These are phyloP conservation scores for Colletotrichum truncatum DNA, from an alignment of 2,329 filamentous ascomycete species.

Conservation along the genomic window DNA sequence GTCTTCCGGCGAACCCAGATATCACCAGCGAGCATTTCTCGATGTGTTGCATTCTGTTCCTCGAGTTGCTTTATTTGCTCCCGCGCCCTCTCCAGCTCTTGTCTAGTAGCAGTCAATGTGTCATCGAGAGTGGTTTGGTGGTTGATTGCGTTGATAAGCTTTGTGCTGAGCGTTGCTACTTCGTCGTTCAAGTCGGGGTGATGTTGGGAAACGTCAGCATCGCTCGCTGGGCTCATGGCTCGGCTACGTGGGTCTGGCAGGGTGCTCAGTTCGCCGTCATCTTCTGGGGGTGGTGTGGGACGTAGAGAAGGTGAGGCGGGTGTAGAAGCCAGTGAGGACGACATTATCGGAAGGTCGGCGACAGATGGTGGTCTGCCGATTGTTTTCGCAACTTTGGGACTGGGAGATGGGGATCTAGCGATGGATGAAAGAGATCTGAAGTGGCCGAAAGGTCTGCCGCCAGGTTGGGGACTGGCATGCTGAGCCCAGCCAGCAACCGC, in stretches of 20 bases:
- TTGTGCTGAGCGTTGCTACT: slow-evolving; percentile 90
- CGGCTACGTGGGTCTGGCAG: slow-evolving; percentile 71
- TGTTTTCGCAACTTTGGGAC: slow-evolving; percentile 46
- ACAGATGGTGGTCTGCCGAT: slow-evolving; percentile 47
- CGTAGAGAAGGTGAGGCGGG: slow-evolving; percentile 42
- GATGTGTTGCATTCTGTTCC: slow-evolving; percentile 69
- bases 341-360: slow-evolving; percentile 49
- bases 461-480: slow-evolving; percentile 46
- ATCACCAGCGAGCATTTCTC: slow-evolving; percentile 77
- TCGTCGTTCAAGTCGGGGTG: slow-evolving; percentile 73
- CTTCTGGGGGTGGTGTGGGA: slow-evolving; percentile 51
- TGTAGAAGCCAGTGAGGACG: slow-evolving; percentile 43
- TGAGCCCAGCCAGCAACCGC: slow-evolving; percentile 63
- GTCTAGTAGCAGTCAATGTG: slow-evolving; percentile 80
- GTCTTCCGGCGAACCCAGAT: slow-evolving; percentile 79
- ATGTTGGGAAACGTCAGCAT: slow-evolving; percentile 44
- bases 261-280: slow-evolving; percentile 73
- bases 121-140: slow-evolving; percentile 94
- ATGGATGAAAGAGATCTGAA: slow-evolving; percentile 64
- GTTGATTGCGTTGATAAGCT: slow-evolving; percentile 97
- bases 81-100: slow-evolving; percentile 80
- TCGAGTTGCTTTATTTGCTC: slow-evolving; percentile 77
- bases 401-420: slow-evolving; percentile 45
- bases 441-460: slow-evolving; percentile 53
- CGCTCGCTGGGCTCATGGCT: slow-evolving; percentile 55